Evolutionary conservation across 306 rosid species (phyloP).

Genomic region (Comarum palustre): DNA sequence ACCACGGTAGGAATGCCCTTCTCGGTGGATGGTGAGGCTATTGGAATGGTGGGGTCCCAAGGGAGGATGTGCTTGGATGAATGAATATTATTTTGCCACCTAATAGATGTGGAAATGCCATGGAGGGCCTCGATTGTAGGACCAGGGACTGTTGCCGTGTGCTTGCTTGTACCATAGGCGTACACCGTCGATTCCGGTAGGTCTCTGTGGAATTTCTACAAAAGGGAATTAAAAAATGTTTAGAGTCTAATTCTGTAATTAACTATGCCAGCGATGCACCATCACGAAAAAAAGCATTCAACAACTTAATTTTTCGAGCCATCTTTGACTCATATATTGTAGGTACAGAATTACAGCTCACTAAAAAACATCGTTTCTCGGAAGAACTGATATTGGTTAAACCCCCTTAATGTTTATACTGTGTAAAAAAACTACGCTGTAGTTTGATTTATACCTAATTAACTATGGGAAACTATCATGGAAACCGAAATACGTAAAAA

Average conservation of each 20-base stretch:
- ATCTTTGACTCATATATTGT: background rate
- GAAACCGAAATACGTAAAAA: background rate
- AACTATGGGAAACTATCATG: background rate
- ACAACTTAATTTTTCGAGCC: background rate
- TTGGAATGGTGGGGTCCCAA: constrained; percentile 76
- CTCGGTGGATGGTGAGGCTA: constrained; percentile 32
- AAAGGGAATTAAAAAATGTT: background rate
- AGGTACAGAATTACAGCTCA: background rate
- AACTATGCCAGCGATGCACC: background rate
- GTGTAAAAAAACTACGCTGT: background rate
- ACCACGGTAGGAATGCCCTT: constrained; percentile 71
- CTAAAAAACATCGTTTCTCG: too few relatives aligned
- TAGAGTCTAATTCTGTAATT: background rate
- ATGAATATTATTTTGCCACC: constrained; percentile 73
- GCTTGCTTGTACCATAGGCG: constrained; percentile 49
- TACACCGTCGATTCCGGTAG: constrained; percentile 61
- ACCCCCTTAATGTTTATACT: too few relatives aligned
- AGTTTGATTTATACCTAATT: background rate
- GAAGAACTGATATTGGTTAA: too few relatives aligned
- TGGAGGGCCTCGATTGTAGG: constrained; percentile 70
- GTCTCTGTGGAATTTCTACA: constrained; percentile 79
- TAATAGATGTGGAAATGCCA: constrained; percentile 48
- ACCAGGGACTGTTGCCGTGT: constrained; percentile 65
- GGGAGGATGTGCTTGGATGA: constrained; percentile 66
- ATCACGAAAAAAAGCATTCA: background rate